These are phyloP conservation scores for Zygnema circumcarinatum DNA, from an alignment of 139 green algal genomes.

Conservation along the genomic window DNA sequence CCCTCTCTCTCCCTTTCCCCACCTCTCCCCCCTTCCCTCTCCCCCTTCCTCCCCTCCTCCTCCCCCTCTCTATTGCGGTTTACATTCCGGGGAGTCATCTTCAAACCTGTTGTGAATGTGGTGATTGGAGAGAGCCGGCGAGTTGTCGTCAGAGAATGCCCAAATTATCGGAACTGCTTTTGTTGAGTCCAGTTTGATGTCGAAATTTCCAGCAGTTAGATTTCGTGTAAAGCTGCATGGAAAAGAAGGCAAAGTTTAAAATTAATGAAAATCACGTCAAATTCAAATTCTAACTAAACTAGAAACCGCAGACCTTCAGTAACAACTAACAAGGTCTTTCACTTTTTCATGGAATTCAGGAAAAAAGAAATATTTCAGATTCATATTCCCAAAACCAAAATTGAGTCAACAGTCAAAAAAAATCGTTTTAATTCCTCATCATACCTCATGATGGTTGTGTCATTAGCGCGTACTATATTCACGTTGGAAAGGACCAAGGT, in stretches of 20 bases:
- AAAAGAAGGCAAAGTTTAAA: constrained; percentile 18
- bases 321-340: no score
- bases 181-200: not conserved
- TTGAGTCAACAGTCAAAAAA: no score
- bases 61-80: no score
- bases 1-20: no score
- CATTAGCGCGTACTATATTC: not conserved
- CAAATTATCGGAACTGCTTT: not conserved
- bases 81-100: no score
- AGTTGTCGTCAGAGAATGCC: not conserved
- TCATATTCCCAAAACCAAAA: no score
- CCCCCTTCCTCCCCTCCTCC: no score
- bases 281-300: not conserved
- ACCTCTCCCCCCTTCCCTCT: no score
- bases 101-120: constrained; percentile 17
- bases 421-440: no score
- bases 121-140: not conserved
- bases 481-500: not conserved
- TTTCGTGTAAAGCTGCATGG: constrained; percentile 21
- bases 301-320: not conserved
- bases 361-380: no score
- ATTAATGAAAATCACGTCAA: constrained; percentile 3
- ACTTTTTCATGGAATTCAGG: no score
- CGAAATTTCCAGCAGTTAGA: not conserved
- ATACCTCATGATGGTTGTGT: constrained; percentile 16